A percentile compares a stretch with the other conserved stretches of the same genome.
These are phyloP conservation scores for Trichophaea hybrida DNA, from an alignment of 2,329 filamentous ascomycete species.

Conservation along the genomic window DNA sequence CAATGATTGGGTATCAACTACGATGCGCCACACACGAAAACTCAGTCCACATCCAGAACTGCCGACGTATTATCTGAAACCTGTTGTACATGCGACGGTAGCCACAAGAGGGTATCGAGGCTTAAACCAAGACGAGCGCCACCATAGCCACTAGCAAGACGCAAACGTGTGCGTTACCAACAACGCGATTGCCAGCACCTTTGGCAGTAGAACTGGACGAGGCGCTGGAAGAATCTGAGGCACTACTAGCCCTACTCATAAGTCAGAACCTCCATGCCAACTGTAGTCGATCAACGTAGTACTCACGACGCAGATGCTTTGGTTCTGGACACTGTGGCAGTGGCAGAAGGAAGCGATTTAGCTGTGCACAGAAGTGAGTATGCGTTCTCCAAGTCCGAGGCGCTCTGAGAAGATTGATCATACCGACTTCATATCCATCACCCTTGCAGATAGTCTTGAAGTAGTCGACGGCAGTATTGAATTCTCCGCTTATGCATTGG, in stretches of 20 bases:
- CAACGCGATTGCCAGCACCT: not conserved
- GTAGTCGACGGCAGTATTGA: not conserved
- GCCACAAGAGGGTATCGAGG: not conserved
- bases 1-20: too few species aligned
- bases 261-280: not conserved
- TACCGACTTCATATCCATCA: not conserved
- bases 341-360: not conserved
- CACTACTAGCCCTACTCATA: not conserved
- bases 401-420: not conserved
- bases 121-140: not conserved
- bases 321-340: not conserved
- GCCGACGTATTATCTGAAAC: not conserved
- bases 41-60: not conserved
- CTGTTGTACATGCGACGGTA: not conserved
- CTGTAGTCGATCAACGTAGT: not conserved
- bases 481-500: not conserved
- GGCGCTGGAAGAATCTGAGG: not conserved
- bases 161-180: not conserved
- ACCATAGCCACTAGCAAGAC: not conserved
- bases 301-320: not conserved
- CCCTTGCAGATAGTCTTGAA: slow-evolving; percentile 1
- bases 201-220: not conserved
- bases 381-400: not conserved
- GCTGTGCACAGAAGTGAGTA: not conserved
- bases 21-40: not conserved